These are phyloP conservation scores for Eucalyptus leucophloia DNA, from an alignment of 345 rosid genomes.

Conservation along the genomic window DNA sequence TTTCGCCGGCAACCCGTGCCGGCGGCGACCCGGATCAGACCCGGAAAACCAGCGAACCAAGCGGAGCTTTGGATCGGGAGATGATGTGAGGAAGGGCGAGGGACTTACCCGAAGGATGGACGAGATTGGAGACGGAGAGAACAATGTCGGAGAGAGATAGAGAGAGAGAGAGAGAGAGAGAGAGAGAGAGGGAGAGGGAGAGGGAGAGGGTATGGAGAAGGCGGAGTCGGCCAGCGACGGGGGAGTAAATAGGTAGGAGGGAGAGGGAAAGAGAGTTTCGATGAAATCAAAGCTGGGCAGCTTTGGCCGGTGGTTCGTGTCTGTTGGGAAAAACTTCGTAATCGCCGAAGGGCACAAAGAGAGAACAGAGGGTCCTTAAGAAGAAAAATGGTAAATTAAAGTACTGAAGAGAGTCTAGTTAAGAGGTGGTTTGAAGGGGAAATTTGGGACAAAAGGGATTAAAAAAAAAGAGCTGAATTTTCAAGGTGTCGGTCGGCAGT, in stretches of 20 bases:
- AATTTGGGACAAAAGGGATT: background rate
- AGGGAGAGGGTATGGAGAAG: background rate
- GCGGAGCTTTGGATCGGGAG: background rate
- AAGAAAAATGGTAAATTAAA: background rate
- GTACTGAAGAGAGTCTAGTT: background rate
- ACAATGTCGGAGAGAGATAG: background rate
- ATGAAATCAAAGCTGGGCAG: conserved; percentile 14
- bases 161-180: too few species aligned
- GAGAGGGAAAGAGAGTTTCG: background rate
- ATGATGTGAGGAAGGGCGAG: background rate
- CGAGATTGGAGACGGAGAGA: background rate
- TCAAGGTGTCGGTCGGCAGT: background rate
- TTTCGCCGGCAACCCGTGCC: background rate
- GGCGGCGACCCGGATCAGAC: background rate
- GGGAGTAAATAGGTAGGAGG: background rate
- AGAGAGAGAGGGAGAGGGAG: background rate
- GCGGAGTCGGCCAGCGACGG: background rate
- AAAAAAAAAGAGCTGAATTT: background rate
- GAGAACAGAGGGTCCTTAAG: background rate
- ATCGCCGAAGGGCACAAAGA: background rate
- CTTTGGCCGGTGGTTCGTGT: background rate
- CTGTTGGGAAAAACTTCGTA: conserved; percentile 1
- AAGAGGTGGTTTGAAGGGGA: background rate
- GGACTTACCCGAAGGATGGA: background rate
- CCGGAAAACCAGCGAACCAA: background rate